These are phyloP conservation scores for Ganoderma resinaceum DNA, from an alignment of 1,284 basidiomycete genomes.

Conservation along the genomic window DNA sequence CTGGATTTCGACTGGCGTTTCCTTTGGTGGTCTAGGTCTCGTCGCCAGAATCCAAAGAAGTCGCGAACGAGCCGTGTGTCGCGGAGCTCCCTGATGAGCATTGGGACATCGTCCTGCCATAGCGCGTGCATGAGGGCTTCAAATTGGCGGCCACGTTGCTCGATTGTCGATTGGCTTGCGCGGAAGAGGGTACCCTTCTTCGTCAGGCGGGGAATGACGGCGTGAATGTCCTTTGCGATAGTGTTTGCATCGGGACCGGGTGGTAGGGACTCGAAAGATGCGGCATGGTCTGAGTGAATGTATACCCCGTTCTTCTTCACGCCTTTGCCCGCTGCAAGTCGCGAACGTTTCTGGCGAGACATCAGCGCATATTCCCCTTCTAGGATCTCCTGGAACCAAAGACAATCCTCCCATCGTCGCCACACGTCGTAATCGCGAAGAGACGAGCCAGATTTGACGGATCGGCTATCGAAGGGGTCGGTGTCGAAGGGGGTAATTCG, in stretches of 20 bases:
- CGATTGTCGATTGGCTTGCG: constrained; percentile 68
- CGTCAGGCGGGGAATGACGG: constrained; percentile 67
- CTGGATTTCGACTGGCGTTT: constrained; percentile 39
- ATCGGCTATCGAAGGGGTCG: constrained; percentile 41
- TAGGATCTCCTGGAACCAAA: constrained; percentile 73
- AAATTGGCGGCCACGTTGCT: constrained; percentile 67
- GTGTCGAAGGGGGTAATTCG: constrained; percentile 55
- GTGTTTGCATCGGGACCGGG: constrained; percentile 79
- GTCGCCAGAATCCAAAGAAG: constrained; percentile 80
- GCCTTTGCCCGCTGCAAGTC: constrained; percentile 73
- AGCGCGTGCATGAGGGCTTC: constrained; percentile 62
- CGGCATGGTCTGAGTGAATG: constrained; percentile 68
- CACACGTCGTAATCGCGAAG: constrained; percentile 70
- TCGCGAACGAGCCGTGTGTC: constrained; percentile 64
- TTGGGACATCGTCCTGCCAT: constrained; percentile 65
- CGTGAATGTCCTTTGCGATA: constrained; percentile 70
- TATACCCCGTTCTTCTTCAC: constrained; percentile 78
- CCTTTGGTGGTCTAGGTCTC: constrained; percentile 66
- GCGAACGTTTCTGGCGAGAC: constrained; percentile 67
- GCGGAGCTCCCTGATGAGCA: constrained; percentile 69
- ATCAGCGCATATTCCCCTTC: constrained; percentile 68
- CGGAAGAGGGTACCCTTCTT: constrained; percentile 78
- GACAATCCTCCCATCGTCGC: constrained; percentile 82
- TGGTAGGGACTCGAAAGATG: constrained; percentile 85
- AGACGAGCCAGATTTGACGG: constrained; percentile 37